Evolutionary conservation across 2,329 filamentous ascomycete species (phyloP), one percentile per base, ranked within the genome.

Genomic region (Calonectria naviculata): DNA sequence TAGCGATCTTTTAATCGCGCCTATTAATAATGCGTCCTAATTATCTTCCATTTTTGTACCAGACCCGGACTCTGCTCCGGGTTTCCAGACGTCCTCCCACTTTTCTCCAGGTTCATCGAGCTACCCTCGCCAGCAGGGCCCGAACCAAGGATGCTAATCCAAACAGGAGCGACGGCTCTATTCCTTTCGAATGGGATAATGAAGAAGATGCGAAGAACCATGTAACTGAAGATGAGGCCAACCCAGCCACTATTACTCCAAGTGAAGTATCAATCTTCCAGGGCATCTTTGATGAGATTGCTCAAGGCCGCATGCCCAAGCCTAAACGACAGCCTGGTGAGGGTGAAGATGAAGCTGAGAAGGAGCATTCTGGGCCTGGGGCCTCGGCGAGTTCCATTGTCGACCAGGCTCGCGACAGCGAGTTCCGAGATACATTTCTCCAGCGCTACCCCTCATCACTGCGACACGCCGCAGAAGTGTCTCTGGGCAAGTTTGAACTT

Each of bases 11-110:
- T 54, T 54, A 19, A 52, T 63, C 52, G 31, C 42, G 15, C n/a
- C 15, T 29, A 5, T 47, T 17, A 61, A 76, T 62, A 62, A 89
- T 89, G 85, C 80, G 85, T 17, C 83, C 85, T 3, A 87, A 89
- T 8, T 81, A 91, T 17, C 83, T 91, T 5, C 91, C 92, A 0
- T 95, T 95, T 68, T 86, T 95, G 8, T 95, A 94, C 79, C 92
- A 93, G 74, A 95, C 93, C 6, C 85, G 88, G 70, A 94, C 93
- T 0, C 87, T 84, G 15, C 78, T 81, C 26, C 79, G 78, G 5
- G 76, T 76, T 38, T 73, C 80, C 13, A 79, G 78, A 44, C 70
- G 65, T 64, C 79, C 74, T 58, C 74, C 71, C 19, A 78, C 69
- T 71, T 76, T 77, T 66, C 56, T 70, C 26, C 64, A 73, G 58